Evolutionary conservation across 1,284 basidiomycete genomes (phyloP), one percentile per base, ranked within the genome.

Genomic region (Cryptococcus sp.): DNA sequence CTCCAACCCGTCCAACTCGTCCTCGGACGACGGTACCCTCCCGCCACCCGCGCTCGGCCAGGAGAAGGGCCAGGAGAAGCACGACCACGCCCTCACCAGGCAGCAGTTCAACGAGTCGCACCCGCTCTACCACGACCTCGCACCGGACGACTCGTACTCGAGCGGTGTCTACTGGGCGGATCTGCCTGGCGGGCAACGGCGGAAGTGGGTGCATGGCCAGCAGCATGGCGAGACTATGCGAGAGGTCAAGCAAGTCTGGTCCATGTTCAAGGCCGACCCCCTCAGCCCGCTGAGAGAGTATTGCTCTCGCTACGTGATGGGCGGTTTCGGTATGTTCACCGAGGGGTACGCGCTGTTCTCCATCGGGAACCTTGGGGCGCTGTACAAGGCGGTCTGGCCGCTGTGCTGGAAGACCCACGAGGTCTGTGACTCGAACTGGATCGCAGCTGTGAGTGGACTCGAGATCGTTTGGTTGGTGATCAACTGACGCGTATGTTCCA

Each of bases 291-390:
- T 81, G 36, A 56, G 59, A 11, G 72, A 73, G 39, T 83, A 83
- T 75, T 81, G 70, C 58, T 53, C 55, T 53, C 76, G 77, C 66
- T 82, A 82, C 61, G 80, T 82, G 47, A 66, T 81, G 50, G 79
- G 77, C 47, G 81, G 81, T 61, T 77, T 82, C 68, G 81, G 81
- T 59, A 77, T 82, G 50, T 82, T 82, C 65, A 80, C 80, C 40
- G 79, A 82, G 66, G 75, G 75, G 38, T 77, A 76, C 59, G 66
- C 72, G 59, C 73, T 82, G 50, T 82, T 82, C 73, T 81, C 80
- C 6, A 81, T 83, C 64, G 81, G 81, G 33, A 81, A 81, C 71
- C 67, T 81, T 21, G 66, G 70, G 1, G 67, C 80, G 0, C 74
- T 82, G 18, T 82, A 81, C 73, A 60, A 72, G 50, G 69, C 75